phyloP scores from a whole-genome alignment of 2,329 filamentous ascomycete genomes.

The Nemania sp. region DNA sequence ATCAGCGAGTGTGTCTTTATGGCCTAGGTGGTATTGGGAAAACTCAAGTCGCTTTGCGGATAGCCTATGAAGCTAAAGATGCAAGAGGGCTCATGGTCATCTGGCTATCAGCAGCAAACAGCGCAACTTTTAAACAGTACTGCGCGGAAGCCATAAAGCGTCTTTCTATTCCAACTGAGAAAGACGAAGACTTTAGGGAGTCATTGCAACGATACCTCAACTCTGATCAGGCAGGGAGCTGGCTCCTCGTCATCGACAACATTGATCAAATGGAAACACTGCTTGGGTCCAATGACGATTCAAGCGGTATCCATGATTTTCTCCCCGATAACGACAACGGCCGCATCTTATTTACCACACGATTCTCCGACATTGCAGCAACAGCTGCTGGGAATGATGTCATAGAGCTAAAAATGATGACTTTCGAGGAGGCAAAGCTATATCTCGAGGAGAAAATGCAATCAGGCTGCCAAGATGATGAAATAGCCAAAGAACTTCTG shows the following conservation, averaged over 20 bases:
- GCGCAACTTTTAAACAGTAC: constrained; percentile 45
- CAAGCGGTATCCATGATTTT: constrained; percentile 30
- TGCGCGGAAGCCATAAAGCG: constrained; percentile 40
- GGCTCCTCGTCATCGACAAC: constrained; percentile 49
- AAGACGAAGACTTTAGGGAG: constrained; percentile 61
- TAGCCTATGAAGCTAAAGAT: constrained; percentile 44
- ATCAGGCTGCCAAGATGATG: constrained; percentile 28
- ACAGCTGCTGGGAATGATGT: constrained; percentile 32
- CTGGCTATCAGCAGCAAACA: constrained; percentile 47
- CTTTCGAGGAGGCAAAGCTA: constrained; percentile 31
- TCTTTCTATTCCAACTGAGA: constrained; percentile 35
- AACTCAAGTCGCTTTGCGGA: constrained; percentile 44
- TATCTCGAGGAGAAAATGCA: constrained; percentile 35
- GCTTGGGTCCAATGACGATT: constrained; percentile 15
- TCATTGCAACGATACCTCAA: constrained; percentile 52
- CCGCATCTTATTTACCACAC: constrained; percentile 43
- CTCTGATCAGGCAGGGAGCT: constrained; percentile 36
- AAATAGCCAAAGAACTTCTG: constrained; percentile 31
- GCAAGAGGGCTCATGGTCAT: constrained; percentile 43
- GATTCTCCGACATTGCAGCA: constrained; percentile 38
- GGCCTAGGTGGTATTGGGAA: constrained; percentile 48
- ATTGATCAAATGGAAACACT: constrained; percentile 42
- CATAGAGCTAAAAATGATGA: constrained; percentile 38
- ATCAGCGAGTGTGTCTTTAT: constrained; percentile 30
- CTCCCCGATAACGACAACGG: constrained; percentile 41